phyloP scores from a whole-genome alignment of 1,284 basidiomycete genomes.

The Ceratobasidium sp. region DNA sequence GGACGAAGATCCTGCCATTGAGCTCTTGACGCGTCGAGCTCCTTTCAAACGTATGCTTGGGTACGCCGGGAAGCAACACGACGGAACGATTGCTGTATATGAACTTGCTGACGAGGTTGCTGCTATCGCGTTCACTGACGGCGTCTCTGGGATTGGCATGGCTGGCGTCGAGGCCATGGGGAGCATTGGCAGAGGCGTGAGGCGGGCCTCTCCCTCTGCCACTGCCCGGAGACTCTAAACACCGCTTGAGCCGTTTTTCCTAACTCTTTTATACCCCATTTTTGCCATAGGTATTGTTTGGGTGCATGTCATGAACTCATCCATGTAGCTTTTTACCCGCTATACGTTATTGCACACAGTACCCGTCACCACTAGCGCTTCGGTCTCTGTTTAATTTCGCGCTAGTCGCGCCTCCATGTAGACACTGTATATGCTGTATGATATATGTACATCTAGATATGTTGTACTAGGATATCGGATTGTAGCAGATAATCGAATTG shows the following conservation, averaged over 20 bases:
- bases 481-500: slow-evolving; percentile 27
- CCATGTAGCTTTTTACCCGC: slow-evolving; percentile 22
- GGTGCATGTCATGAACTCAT: slow-evolving; percentile 31
- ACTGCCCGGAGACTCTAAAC: not conserved
- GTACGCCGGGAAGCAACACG: slow-evolving; percentile 27
- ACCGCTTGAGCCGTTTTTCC: slow-evolving; percentile 9
- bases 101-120: slow-evolving; percentile 32
- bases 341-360: slow-evolving; percentile 4
- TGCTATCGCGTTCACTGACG: slow-evolving; percentile 12
- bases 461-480: slow-evolving; percentile 7
- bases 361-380: not conserved
- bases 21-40: not conserved
- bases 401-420: slow-evolving; percentile 21
- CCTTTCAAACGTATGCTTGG: slow-evolving; percentile 35
- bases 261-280: slow-evolving; percentile 7
- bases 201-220: not conserved
- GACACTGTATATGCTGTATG: slow-evolving; percentile 28
- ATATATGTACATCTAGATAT: slow-evolving; percentile 30
- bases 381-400: slow-evolving; percentile 19
- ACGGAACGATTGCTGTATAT: slow-evolving; percentile 18
- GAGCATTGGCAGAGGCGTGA: not conserved
- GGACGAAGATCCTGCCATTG: slow-evolving; percentile 23
- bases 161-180: slow-evolving; percentile 24
- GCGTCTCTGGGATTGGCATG: slow-evolving; percentile 13
- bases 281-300: slow-evolving; percentile 38